Percentiles rank a stretch among this genome's conserved stretches.
Evolutionary conservation across 75 land plant species (phyloP).

Genomic region (Cupressus sempervirens): DNA sequence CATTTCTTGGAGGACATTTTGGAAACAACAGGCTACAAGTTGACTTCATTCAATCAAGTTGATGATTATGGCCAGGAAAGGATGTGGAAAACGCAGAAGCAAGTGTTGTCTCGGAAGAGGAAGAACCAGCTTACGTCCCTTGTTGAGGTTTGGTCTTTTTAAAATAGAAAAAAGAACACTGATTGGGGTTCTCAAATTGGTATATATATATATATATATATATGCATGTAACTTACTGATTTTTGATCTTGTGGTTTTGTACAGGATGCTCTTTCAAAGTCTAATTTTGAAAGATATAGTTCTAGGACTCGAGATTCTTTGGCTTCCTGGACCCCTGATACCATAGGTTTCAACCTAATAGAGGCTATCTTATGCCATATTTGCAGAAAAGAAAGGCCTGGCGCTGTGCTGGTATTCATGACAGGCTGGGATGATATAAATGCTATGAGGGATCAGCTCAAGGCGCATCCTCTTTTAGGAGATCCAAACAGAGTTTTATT

Average conservation of each 20-base stretch:
- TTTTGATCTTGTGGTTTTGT: not conserved
- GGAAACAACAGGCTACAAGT: conserved; percentile 79
- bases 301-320: conserved; percentile 71
- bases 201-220: no score
- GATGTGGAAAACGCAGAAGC: conserved; percentile 86
- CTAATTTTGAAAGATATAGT: conserved; percentile 54
- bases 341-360: conserved; percentile 87
- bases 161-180: not conserved
- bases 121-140: conserved; percentile 69
- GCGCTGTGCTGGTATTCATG: conserved; percentile 96
- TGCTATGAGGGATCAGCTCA: conserved; percentile 79
- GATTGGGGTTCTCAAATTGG: not conserved
- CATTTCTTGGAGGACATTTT: conserved; percentile 89
- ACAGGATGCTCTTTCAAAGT: conserved; percentile 60
- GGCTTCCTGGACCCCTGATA: conserved; percentile 83
- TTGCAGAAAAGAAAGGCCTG: conserved; percentile 68
- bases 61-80: conserved; percentile 98
- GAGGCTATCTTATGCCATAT: conserved; percentile 87
- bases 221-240: not conserved
- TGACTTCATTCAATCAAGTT: conserved; percentile 82
- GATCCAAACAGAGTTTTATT: conserved; percentile 73
- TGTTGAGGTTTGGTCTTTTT: conserved; percentile 59
- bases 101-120: conserved; percentile 52
- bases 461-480: conserved; percentile 81
- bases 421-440: conserved; percentile 99